Conservation (phyloP, 176 grass and related monocot genomes). For the Themeda triandra region DNA sequence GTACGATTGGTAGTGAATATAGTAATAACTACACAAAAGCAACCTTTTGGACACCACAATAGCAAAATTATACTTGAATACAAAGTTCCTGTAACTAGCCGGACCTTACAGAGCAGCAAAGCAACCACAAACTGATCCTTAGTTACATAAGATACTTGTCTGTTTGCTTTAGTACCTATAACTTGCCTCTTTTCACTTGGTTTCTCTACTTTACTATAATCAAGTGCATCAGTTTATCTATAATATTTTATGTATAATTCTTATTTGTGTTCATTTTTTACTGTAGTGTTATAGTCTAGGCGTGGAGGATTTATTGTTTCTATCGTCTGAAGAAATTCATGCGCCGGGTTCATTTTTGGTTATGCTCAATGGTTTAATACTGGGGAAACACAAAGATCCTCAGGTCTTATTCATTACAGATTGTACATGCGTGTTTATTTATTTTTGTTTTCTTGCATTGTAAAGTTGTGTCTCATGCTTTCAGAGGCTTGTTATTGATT, state of each 20-base stretch:
- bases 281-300: constrained; percentile 82
- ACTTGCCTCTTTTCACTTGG: neutral
- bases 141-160: neutral
- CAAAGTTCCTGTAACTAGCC: neutral
- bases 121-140: neutral
- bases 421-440: neutral
- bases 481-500: constrained; percentile 75
- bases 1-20: neutral
- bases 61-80: neutral
- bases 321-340: constrained; percentile 89
- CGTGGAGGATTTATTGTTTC: constrained; percentile 66
- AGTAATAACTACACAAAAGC: neutral
- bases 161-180: neutral
- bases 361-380: constrained; percentile 93
- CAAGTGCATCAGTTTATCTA: neutral
- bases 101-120: neutral
- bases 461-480: neutral
- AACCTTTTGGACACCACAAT: neutral
- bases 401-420: constrained; percentile 47
- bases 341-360: constrained; percentile 85
- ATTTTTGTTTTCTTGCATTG: constrained; percentile 14
- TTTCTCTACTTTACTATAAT: no score
- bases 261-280: constrained; percentile 17
- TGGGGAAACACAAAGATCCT: constrained; percentile 86
- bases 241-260: constrained; percentile 1